These are phyloP conservation scores for Cenchrus purpureus DNA, from an alignment of 176 grass and related monocot species.

Conservation along the genomic window DNA sequence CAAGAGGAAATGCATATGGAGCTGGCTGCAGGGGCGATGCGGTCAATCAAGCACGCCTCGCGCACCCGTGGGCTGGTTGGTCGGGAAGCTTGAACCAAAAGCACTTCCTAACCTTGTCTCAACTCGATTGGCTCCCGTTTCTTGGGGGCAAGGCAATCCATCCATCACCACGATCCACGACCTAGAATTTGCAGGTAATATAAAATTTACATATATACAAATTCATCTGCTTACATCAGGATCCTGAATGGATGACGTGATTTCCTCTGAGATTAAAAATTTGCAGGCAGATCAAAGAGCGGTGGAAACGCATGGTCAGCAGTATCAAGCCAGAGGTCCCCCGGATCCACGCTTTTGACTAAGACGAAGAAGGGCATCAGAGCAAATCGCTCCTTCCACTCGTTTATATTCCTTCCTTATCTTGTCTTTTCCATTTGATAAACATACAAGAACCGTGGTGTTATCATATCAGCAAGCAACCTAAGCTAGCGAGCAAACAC, in stretches of 20 bases:
- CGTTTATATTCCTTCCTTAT: background rate
- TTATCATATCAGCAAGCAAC: conserved; percentile 37
- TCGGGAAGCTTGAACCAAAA: too few relatives aligned
- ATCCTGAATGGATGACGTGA: background rate
- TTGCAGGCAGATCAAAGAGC: too few relatives aligned
- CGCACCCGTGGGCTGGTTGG: too few relatives aligned
- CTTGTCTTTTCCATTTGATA: conserved; percentile 14
- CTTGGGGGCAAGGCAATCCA: background rate
- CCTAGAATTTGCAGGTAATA: background rate
- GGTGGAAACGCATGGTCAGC: conserved; percentile 6
- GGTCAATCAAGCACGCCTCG: too few relatives aligned
- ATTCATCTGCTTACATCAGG: background rate
- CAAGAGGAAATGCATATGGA: too few relatives aligned
- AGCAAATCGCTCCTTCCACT: conserved; percentile 33
- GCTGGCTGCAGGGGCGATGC: too few relatives aligned
- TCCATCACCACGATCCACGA: background rate
- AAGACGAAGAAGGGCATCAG: conserved; percentile 12
- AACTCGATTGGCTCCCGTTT: background rate
- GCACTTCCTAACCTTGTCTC: background rate
- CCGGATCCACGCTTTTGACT: conserved; percentile 41
- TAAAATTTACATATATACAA: background rate
- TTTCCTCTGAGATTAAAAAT: background rate
- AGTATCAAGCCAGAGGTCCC: conserved; percentile 18
- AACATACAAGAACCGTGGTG: conserved; percentile 23
- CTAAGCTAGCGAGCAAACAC: background rate